These are phyloP conservation scores for Tephrocybe sp. DNA, from an alignment of 768 basidiomycete species.

Conservation along the genomic window DNA sequence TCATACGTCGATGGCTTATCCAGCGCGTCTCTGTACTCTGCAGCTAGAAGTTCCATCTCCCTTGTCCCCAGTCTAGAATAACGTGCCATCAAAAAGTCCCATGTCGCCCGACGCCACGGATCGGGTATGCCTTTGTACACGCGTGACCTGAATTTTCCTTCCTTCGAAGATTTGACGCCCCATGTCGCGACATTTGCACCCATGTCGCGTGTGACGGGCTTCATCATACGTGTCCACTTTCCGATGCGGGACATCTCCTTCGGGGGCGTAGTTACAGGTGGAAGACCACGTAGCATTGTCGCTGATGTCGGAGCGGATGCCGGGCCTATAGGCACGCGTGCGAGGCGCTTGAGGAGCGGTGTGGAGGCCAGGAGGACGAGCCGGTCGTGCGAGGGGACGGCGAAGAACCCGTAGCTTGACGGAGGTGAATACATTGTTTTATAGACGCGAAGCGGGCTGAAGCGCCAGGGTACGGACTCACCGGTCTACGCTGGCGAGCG, in stretches of 20 bases:
- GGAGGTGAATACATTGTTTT: conserved; percentile 10
- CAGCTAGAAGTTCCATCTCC: conserved; percentile 43
- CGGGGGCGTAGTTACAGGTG: conserved; percentile 44
- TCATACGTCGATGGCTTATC: conserved; percentile 88
- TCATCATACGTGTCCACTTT: conserved; percentile 95
- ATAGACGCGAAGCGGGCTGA: conserved; percentile 4
- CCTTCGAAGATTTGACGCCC: conserved; percentile 65
- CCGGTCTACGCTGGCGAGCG: conserved; percentile 85
- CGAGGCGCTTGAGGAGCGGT: conserved; percentile 61
- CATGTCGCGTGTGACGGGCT: conserved; percentile 61
- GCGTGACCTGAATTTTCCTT: conserved; percentile 67
- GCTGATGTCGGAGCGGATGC: conserved; percentile 46
- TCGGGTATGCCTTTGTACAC: conserved; percentile 97
- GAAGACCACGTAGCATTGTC: conserved; percentile 44
- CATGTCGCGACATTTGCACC: conserved; percentile 81
- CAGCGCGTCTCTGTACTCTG: conserved; percentile 60
- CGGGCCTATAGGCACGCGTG: conserved; percentile 44
- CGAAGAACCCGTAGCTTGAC: conserved; percentile 89
- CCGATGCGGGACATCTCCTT: conserved; percentile 78
- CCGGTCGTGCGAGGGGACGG: conserved; percentile 79
- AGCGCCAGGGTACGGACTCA: conserved; percentile 48
- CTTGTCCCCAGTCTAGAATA: conserved; percentile 46
- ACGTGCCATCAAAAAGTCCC: conserved; percentile 77
- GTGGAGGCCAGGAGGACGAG: conserved; percentile 68
- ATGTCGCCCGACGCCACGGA: conserved; percentile 90